phyloP scores from a whole-genome alignment of 2,329 filamentous ascomycete species.

The Curvularia hawaiiensis region DNA sequence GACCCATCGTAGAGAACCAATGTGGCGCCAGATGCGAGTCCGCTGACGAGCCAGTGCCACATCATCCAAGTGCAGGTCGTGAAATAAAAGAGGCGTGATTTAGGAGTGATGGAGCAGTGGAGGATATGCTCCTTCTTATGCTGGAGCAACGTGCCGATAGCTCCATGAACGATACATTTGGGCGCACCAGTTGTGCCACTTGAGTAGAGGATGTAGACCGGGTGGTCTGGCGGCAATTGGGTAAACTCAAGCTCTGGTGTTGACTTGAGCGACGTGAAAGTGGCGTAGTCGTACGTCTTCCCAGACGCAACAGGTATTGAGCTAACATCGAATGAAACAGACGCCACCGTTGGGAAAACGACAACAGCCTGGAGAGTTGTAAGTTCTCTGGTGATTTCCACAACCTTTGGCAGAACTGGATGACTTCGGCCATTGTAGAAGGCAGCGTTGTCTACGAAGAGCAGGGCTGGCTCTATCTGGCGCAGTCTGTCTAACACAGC shows the following conservation, averaged over 20 bases:
- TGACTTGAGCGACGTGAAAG: conserved; percentile 50
- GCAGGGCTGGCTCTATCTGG: conserved; percentile 80
- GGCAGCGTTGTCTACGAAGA: conserved; percentile 87
- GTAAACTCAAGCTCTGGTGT: conserved; percentile 61
- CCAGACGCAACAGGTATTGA: conserved; percentile 47
- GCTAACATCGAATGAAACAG: conserved; percentile 48
- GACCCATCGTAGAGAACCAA: conserved; percentile 91
- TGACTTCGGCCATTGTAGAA: conserved; percentile 92
- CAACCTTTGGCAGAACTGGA: conserved; percentile 77
- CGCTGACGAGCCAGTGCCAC: conserved; percentile 97
- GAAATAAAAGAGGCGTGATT: conserved; percentile 85
- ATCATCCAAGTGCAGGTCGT: conserved; percentile 99
- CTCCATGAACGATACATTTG: conserved; percentile 93
- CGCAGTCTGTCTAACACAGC: conserved; percentile 85
- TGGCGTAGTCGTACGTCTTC: conserved; percentile 43
- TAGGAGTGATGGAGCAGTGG: conserved; percentile 77
- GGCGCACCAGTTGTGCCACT: conserved; percentile 86
- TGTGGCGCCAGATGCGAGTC: conserved; percentile 80
- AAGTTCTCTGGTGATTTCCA: conserved; percentile 73
- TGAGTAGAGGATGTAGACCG: conserved; percentile 92
- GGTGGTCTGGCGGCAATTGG: conserved; percentile 82
- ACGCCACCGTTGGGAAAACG: conserved; percentile 69
- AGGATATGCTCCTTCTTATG: conserved; percentile 96
- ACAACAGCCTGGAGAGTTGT: conserved; percentile 72
- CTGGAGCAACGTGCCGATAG: conserved; percentile 86